Base-by-base conservation (phyloP, 345 rosid genomes). In the Turritis glabra region DNA sequence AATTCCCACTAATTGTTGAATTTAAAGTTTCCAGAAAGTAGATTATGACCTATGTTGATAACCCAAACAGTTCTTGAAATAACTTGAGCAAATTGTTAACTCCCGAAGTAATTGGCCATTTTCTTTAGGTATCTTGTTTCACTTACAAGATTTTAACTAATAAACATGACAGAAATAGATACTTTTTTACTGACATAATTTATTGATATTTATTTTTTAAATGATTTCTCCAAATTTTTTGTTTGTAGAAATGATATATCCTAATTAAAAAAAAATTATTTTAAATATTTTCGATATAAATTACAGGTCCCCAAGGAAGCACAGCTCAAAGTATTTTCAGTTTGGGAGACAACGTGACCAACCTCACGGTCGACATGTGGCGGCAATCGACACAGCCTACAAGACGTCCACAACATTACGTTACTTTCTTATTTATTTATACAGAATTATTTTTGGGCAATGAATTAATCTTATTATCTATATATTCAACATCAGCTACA, bases 21-120 rank as follows among this genome's bases (percentile, higher is more conserved):
- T 73, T 54, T 73, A 44, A 17, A 73, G 77, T 73, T 73, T 55
- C 77, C 47, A 73, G 3, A 25, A 14, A 14, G 38, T 18, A 29
- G 54, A 55, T 57, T 8, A 33, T 5, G 5, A 46, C 48, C 48
- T 56, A 17, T 55, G 15, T 33, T 51, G 25, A 47, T 41, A 3
- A 6, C 35, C 32, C 5, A 33, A 57, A 33, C n/a, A 57, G n/a
- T 17, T 56, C 12, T 56, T 9, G 1, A 17, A 8, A 56, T 29
- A 4, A n/a, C 22, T 55, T 55, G 22, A 17, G 15, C 25, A 56
- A 17, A 5, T 30, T 56, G 25, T 30, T 19, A 10, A 30, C 23
- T 30, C 23, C 8, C 1, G 30, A 56, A 56, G 8, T 43, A 43
- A n/a, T n/a, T n/a, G 7, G 10, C 48, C 18, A 1, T 43, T 43